Evolutionary conservation across 345 rosid genomes (phyloP), one percentile per base, ranked within the genome.

Genomic region (Passiflora organensis): DNA sequence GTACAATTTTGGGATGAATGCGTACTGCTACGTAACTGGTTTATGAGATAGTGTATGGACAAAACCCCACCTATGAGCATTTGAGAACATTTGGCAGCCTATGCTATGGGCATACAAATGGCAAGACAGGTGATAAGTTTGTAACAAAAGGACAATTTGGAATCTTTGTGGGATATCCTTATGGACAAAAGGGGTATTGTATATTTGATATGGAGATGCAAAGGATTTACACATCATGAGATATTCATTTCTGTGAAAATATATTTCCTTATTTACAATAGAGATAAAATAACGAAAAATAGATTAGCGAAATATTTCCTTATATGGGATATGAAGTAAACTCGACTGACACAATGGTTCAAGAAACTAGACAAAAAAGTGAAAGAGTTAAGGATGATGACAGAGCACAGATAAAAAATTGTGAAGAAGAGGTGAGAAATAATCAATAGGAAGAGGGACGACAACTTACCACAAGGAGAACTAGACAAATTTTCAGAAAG

Each of bases 141-240:
- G 47, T 8, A 3, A 5, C 47, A 43, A 19, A 43, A 6, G 10
- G 38, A 6, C 39, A 11, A 13, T 15, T 32, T 0, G 13, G 36
- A n/a, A 10, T 64, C 0, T 64, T 64, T 28, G 3, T 64, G 1
- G 52, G 65, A 3, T 66, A 66, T 41, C 65, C 59, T 0, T 0
- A 13, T 15, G 22, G 43, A 0, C 39, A 59, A 20, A 59, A 53
- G 32, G 60, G 60, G 0, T 66, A 53, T n/a, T 9, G 21, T 4
- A 10, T 53, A 0, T 59, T 11, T 25, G 55, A 66, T 19, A 41
- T 47, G 2, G 34, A 39, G 6, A 41, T n/a, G 2, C 2, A 17
- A 14, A 56, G 2, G 14, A 6, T 46, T 5, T 21, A 18, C 2
- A 13, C 10, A 4, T 15, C 37, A 1, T 5, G 50, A 11, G 59